Evolutionary conservation across 805 yeast genomes (phyloP), one percentile per base, ranked within the genome.

Genomic region (Osmozyma mogii): DNA sequence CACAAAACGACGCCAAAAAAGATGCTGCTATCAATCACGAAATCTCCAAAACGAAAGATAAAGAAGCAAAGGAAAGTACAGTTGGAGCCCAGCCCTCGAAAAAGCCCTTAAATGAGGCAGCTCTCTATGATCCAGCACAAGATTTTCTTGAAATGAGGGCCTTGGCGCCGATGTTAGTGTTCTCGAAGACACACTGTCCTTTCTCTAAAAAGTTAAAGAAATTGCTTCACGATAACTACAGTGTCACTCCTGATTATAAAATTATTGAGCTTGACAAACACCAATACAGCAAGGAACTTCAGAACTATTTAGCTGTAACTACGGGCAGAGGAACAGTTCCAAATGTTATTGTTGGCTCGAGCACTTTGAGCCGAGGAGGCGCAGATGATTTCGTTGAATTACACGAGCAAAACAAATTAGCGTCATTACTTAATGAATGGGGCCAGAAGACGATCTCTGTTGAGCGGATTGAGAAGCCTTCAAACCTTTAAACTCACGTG

Each of bases 221-320:
- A 15, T 59, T 88, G 25, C 62, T 89, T 26, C 53, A 56, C 12
- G 71, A 68, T 13, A 71, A 74, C 41, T 87, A 84, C 55, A 68
- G 68, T 29, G 73, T 89, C 37, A 65, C 70, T 3, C 98, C 97
- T 4, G 57, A 65, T 18, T 88, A 85, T 3, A 47, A 65, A 5
- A 68, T 83, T 31, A 84, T 89, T 11, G 97, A 89, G 50, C 65
- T 89, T 30, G 96, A 89, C 56, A 67, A 65, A 45, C 94, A 85
- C 52, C 65, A 69, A 28, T 69, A 84, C 50, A 96, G 96, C 2
- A 52, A 59, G 3, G 80, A 71, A 37, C 65, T 92, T 36, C 96
- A 88, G 56, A 71, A 63, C 11, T 79, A 80, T 53, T 66, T 92
- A 30, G 79, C 68, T 11, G 61, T 24, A 17, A 30, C 35, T 8